Evolutionary conservation across 139 green algal species (phyloP).

Genomic region (Pedinophyceae sp.): DNA sequence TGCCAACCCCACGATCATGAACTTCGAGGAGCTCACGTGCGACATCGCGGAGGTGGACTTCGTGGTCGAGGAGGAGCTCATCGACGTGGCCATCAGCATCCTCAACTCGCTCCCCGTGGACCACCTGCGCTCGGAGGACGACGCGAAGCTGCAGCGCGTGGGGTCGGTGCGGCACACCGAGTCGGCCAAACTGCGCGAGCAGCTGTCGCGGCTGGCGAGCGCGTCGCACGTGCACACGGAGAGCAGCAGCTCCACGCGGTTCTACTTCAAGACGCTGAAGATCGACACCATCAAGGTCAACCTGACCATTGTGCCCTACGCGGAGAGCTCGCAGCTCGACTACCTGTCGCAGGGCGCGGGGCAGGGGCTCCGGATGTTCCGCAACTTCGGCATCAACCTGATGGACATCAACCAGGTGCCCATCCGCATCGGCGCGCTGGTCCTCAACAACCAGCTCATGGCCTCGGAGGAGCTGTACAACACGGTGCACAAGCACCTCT

Average conservation of each 20-base stretch:
- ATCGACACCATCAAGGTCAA: slow-evolving; percentile 32
- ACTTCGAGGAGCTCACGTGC: slow-evolving; percentile 21
- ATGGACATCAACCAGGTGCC: slow-evolving; percentile 28
- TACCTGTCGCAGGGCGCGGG: not conserved
- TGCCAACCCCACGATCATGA: slow-evolving; percentile 20
- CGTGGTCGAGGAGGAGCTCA: slow-evolving; percentile 37
- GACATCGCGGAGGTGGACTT: slow-evolving; percentile 32
- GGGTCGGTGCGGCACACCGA: slow-evolving; percentile 7
- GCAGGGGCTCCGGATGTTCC: slow-evolving; percentile 17
- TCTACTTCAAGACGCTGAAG: slow-evolving; percentile 17
- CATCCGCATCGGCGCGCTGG: slow-evolving; percentile 23
- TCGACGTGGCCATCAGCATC: slow-evolving; percentile 23
- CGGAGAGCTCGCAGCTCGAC: not conserved
- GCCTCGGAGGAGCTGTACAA: slow-evolving; percentile 23
- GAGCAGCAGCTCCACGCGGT: not conserved
- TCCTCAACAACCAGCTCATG: slow-evolving; percentile 18
- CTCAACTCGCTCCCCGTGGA: slow-evolving; percentile 14
- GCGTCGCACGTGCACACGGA: not conserved
- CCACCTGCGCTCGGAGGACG: no score
- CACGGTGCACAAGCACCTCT: slow-evolving; percentile 7
- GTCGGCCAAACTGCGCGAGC: not conserved
- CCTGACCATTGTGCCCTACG: slow-evolving; percentile 22
- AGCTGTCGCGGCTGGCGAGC: not conserved
- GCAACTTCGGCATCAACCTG: slow-evolving; percentile 21
- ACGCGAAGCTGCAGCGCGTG: no score